These are phyloP conservation scores for Pseudogymnoascus sp. DNA, from an alignment of 2,329 filamentous ascomycete genomes.

Conservation along the genomic window DNA sequence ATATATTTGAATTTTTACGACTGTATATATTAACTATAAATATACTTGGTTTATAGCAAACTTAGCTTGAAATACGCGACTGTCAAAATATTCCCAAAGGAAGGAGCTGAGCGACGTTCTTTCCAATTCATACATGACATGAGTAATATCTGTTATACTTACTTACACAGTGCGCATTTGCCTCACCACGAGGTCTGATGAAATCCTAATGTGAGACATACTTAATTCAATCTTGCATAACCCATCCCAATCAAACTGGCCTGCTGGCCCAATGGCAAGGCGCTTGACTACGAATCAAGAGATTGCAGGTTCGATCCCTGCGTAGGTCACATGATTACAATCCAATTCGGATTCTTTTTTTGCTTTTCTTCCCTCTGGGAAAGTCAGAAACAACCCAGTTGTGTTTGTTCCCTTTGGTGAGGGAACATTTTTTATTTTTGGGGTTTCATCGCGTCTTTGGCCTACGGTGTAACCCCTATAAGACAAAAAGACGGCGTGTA, in stretches of 20 bases:
- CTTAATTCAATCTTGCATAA: not conserved
- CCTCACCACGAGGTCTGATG: not conserved
- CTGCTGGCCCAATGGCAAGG: slow-evolving; percentile 41
- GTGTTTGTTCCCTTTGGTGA: not conserved
- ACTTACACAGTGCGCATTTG: no score
- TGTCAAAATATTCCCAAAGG: not conserved
- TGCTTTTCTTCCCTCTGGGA: not conserved
- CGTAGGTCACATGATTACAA: slow-evolving; percentile 22
- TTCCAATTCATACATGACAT: not conserved
- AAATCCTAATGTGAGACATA: not conserved
- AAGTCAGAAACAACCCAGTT: not conserved
- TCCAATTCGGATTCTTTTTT: not conserved
- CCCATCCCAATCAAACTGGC: slow-evolving; percentile 12
- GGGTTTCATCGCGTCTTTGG: not conserved
- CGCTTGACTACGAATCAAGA: slow-evolving; percentile 46
- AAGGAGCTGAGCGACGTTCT: not conserved
- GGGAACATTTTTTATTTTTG: not conserved
- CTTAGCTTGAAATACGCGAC: not conserved
- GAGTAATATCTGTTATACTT: not conserved
- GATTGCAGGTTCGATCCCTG: slow-evolving; percentile 41
- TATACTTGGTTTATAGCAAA: no score
- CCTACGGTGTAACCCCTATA: not conserved
- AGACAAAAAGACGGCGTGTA: not conserved
- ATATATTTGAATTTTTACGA: no score
- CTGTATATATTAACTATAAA: no score